phyloP scores from a whole-genome alignment of 228 moss, liverwort and hornwort genomes.

The Sphagnum fallax region DNA sequence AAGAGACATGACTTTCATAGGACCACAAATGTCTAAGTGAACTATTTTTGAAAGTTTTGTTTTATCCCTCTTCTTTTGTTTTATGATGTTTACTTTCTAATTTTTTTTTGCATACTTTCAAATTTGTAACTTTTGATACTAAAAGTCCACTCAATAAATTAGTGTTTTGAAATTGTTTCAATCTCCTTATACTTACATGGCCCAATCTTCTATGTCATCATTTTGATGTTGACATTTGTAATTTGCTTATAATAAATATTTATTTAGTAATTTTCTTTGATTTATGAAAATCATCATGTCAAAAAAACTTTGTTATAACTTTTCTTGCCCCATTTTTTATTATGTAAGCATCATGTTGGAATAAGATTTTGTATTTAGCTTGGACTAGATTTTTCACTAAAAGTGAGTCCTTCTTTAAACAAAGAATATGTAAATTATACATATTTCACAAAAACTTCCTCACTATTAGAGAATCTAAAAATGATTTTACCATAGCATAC shows the following conservation, averaged over 20 bases:
- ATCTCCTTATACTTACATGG: neutral
- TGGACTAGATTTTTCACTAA: neutral
- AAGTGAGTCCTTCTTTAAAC: neutral
- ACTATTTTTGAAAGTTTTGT: neutral
- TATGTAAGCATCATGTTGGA: neutral
- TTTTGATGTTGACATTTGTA: neutral
- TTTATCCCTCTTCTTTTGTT: neutral
- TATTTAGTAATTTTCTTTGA: neutral
- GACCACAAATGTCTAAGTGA: neutral
- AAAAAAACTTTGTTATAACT: neutral
- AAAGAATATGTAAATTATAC: neutral
- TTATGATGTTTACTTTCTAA: neutral
- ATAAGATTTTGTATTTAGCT: neutral
- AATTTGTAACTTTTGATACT: neutral
- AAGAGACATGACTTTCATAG: neutral
- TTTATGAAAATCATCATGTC: neutral
- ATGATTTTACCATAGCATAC: neutral
- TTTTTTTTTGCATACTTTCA: neutral
- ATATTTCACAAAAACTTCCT: neutral
- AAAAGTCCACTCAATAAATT: neutral
- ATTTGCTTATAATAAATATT: neutral
- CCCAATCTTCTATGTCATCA: neutral
- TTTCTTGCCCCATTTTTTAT: neutral
- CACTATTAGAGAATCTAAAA: neutral
- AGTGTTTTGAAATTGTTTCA: neutral